These are phyloP conservation scores for Emericellopsis atlantica DNA, from an alignment of 2,329 filamentous ascomycete genomes.

Conservation along the genomic window DNA sequence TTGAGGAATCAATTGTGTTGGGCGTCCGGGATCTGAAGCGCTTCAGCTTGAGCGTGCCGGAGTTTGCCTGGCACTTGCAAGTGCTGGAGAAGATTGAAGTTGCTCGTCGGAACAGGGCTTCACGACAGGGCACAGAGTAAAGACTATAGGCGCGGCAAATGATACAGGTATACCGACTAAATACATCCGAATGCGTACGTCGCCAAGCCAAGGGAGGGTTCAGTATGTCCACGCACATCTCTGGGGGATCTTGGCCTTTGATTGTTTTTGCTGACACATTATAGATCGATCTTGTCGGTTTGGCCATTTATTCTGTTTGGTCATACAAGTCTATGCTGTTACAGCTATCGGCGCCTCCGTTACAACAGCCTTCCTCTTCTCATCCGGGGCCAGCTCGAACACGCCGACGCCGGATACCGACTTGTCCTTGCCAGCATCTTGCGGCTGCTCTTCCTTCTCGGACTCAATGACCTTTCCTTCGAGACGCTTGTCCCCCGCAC, in stretches of 20 bases:
- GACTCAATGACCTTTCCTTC: slow-evolving; percentile 14
- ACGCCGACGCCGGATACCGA: slow-evolving; percentile 14
- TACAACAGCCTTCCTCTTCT: slow-evolving; percentile 7
- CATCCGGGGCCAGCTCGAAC: slow-evolving; percentile 14
- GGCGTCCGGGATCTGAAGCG: slow-evolving; percentile 9
- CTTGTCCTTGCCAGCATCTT: slow-evolving; percentile 3
- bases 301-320: no score
- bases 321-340: not conserved
- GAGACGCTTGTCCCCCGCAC: slow-evolving; percentile 8
- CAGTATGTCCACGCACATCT: no score
- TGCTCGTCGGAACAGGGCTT: not conserved
- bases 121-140: not conserved
- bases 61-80: slow-evolving; percentile 10
- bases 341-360: not conserved
- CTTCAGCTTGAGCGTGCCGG: slow-evolving; percentile 8
- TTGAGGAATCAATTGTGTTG: slow-evolving; percentile 7
- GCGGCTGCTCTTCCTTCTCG: not conserved
- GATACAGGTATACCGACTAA: not conserved
- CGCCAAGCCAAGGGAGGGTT: no score
- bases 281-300: no score
- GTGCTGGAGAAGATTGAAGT: slow-evolving; percentile 8
- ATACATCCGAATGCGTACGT: no score
- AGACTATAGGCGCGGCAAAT: not conserved
- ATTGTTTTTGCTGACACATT: no score
- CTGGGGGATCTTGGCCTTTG: no score